phyloP scores from a whole-genome alignment of 2,329 filamentous ascomycete genomes.

The Aureobasidium leucospermi region DNA sequence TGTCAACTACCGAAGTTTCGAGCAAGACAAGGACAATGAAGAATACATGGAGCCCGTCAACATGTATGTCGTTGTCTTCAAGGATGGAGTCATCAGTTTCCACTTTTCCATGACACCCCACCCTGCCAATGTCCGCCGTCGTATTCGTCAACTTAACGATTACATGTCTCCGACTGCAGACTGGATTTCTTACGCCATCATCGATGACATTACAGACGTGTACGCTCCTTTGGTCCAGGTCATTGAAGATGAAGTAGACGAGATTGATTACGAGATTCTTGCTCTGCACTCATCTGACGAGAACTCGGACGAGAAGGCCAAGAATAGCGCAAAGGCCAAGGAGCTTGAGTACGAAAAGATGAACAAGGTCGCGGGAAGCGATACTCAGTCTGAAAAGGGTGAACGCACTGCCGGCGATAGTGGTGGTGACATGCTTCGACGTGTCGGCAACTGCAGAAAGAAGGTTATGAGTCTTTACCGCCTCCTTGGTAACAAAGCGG shows the following conservation, averaged over 20 bases:
- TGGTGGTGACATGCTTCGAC: slow-evolving; percentile 77
- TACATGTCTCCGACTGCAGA: slow-evolving; percentile 89
- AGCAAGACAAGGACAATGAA: slow-evolving; percentile 83
- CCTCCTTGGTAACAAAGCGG: slow-evolving; percentile 90
- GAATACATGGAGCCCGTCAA: slow-evolving; percentile 93
- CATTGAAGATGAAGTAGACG: slow-evolving; percentile 94
- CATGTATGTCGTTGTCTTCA: slow-evolving; percentile 95
- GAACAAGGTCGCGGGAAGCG: slow-evolving; percentile 22
- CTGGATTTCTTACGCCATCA: slow-evolving; percentile 97
- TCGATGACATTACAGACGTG: slow-evolving; percentile 96
- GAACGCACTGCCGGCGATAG: slow-evolving; percentile 36
- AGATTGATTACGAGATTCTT: slow-evolving; percentile 89
- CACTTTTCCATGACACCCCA: slow-evolving; percentile 96
- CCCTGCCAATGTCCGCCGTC: slow-evolving; percentile 86
- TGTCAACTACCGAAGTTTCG: slow-evolving; percentile 95
- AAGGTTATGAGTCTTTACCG: slow-evolving; percentile 95
- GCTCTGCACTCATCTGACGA: slow-evolving; percentile 58
- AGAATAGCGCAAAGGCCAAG: slow-evolving; percentile 16
- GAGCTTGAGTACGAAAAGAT: slow-evolving; percentile 20
- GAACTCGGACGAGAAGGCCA: slow-evolving; percentile 16
- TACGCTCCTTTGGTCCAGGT: slow-evolving; percentile 86
- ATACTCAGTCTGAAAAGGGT: slow-evolving; percentile 21
- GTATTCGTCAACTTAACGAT: slow-evolving; percentile 88
- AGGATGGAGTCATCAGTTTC: slow-evolving; percentile 90
- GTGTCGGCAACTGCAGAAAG: slow-evolving; percentile 90